Conservation (phyloP, 805 yeast species). For the Nakazawaea peltata region DNA sequence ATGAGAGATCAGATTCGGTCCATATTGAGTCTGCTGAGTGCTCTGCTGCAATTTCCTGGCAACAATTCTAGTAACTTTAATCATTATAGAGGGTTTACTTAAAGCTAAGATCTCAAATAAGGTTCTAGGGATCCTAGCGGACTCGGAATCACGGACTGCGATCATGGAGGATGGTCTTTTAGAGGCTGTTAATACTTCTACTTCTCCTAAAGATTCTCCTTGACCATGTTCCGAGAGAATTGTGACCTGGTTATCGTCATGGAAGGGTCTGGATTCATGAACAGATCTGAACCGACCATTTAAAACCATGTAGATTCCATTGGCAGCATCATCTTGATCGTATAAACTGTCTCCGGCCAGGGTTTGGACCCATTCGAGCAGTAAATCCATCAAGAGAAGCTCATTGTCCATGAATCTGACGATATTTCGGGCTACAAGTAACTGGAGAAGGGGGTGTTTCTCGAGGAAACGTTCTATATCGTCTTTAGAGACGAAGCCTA, state of each 20-base stretch:
- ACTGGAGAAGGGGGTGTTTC: slow-evolving; percentile 63
- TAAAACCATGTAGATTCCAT: slow-evolving; percentile 82
- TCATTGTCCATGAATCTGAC: slow-evolving; percentile 60
- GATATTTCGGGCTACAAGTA: slow-evolving; percentile 70
- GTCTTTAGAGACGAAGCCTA: slow-evolving; percentile 62
- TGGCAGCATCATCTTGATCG: slow-evolving; percentile 79
- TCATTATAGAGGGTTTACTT: slow-evolving; percentile 84
- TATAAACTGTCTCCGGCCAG: slow-evolving; percentile 80
- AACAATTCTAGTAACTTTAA: slow-evolving; percentile 80
- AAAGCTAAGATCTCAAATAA: slow-evolving; percentile 79
- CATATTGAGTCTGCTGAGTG: not conserved
- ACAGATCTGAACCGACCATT: slow-evolving; percentile 82
- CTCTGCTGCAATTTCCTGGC: slow-evolving; percentile 43
- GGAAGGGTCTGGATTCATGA: slow-evolving; percentile 13
- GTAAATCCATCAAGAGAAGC: slow-evolving; percentile 74
- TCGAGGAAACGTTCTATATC: slow-evolving; percentile 64
- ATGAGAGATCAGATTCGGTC: not conserved
- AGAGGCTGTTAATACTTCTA: slow-evolving; percentile 82
- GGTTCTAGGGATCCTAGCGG: slow-evolving; percentile 87
- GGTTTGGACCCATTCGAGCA: slow-evolving; percentile 89
- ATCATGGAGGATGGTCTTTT: slow-evolving; percentile 61
- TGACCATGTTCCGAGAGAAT: slow-evolving; percentile 72
- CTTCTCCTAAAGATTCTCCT: slow-evolving; percentile 92
- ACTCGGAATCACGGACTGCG: slow-evolving; percentile 89
- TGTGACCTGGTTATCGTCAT: slow-evolving; percentile 23